Conservation (phyloP, 805 yeast species). For the Sungouiozyma ichnusensis region DNA sequence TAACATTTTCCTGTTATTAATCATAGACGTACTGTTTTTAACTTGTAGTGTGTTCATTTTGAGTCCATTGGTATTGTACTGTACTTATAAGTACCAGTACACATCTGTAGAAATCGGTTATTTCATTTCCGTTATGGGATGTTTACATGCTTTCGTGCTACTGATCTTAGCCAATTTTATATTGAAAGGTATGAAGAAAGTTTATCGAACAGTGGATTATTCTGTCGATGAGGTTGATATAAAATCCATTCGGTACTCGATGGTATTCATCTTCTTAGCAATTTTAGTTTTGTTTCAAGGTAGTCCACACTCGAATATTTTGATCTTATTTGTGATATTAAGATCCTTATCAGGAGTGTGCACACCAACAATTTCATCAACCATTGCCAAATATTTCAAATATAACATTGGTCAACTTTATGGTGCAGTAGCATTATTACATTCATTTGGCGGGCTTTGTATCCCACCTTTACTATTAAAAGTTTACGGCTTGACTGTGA, state of each 20-base stretch:
- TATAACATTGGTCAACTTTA: conserved; percentile 59
- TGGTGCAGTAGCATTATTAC: conserved; percentile 56
- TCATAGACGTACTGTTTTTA: conserved; percentile 36
- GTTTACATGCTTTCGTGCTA: conserved; percentile 39
- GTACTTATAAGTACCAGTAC: conserved; percentile 46
- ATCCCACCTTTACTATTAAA: conserved; percentile 40
- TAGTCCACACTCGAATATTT: conserved; percentile 10
- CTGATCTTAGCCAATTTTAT: conserved; percentile 43
- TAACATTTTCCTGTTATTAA: conserved; percentile 40
- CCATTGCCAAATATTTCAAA: conserved; percentile 51
- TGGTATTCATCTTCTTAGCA: conserved; percentile 32
- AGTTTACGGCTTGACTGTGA: conserved; percentile 38
- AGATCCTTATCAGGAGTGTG: conserved; percentile 40
- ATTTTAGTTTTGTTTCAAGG: conserved; percentile 27
- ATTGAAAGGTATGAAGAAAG: conserved; percentile 29
- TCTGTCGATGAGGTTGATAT: conserved; percentile 47
- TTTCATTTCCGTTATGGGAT: conserved; percentile 42
- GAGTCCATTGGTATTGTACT: conserved; percentile 39
- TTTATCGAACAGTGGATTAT: conserved; percentile 28
- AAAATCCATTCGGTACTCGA: conserved; percentile 27
- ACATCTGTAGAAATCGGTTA: conserved; percentile 43
- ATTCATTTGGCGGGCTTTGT: conserved; percentile 38
- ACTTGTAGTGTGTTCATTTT: conserved; percentile 33
- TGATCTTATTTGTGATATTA: conserved; percentile 28
- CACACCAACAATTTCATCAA: conserved; percentile 48